Evolutionary conservation across 1,284 basidiomycete species (phyloP), one percentile per base, ranked within the genome.

Genomic region (Bjerkandera adusta): DNA sequence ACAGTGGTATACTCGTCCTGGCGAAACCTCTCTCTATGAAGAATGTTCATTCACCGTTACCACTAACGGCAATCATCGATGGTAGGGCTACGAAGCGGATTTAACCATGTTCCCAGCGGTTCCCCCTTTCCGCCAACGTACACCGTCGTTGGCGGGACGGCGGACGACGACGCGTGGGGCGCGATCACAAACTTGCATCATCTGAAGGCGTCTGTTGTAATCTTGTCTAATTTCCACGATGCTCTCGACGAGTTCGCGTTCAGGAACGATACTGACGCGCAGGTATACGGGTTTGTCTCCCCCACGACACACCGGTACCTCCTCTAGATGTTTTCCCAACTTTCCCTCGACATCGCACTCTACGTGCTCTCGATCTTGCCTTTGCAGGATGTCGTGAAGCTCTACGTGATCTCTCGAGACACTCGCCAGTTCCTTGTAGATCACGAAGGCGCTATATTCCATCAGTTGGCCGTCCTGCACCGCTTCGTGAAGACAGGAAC

Each of bases 391-490:
- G 46, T 61, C 7, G 35, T 22, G 6, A 50, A 41, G 2, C 44
- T 61, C n/a, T 47, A 54, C 12, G 40, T 53, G 1, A 38, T 54
- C 10, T 56, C 55, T 21, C 54, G 51, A 7, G 37, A 47, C n/a
- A 43, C 40, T 4, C 38, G 49, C 21, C 20, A 20, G 5, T 56
- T 57, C 45, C 43, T 62, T 25, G 16, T 29, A 5, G 40, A 54
- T 6, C 45, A 60, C 43, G 58, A 59, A 36, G 46, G 52, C 5
- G 47, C 49, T 2, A 50, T 62, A 21, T 60, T 53, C 38, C 60
- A 62, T 38, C 57, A 56, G 35, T 53, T 58, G 3, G 57, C 57
- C 4, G 45, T 62, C n/a, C 43, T 52, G 13, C 56, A 60, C 39
- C 54, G 45, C 3, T 59, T 58, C 39, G 56, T 55, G 11, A 33